Evolutionary conservation across 2,329 filamentous ascomycete genomes (phyloP).

Genomic region (Paraconiothyrium brasiliense): DNA sequence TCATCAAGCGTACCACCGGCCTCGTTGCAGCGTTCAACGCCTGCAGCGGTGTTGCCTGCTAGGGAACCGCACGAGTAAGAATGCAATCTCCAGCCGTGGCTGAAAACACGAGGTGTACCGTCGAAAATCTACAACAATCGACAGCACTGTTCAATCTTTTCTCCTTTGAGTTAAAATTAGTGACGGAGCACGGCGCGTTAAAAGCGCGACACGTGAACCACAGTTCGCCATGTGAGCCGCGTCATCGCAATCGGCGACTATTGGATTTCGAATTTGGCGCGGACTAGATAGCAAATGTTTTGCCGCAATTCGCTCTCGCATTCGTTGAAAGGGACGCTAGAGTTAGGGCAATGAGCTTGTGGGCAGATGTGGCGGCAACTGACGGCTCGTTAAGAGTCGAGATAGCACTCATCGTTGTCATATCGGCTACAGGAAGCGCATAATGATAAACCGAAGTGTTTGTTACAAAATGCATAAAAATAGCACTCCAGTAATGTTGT

Average conservation of each 20-base stretch:
- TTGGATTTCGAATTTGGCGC: not conserved
- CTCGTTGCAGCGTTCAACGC: not conserved
- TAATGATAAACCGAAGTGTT: not conserved
- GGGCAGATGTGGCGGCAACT: not conserved
- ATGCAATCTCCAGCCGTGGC: not conserved
- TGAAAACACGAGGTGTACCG: constrained; percentile 5
- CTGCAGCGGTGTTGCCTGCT: not conserved
- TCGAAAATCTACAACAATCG: constrained; percentile 4
- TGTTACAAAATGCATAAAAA: not conserved
- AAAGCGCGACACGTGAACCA: constrained; percentile 1
- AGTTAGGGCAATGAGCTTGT: not conserved
- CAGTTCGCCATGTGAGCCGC: constrained; percentile 9
- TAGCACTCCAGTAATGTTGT: not conserved
- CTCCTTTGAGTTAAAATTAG: not conserved
- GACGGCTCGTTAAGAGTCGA: not conserved
- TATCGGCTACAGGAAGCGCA: not conserved
- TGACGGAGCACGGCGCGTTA: constrained; percentile 1
- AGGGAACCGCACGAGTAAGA: not conserved
- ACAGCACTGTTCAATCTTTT: not conserved
- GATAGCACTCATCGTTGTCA: not conserved
- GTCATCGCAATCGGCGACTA: not conserved
- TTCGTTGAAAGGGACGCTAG: constrained; percentile 30
- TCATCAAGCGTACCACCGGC: constrained; percentile 6
- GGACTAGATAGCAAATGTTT: not conserved
- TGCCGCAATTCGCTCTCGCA: constrained; percentile 24